Evolutionary conservation across 768 basidiomycete genomes (phyloP).

Genomic region (Collybia mongolica): DNA sequence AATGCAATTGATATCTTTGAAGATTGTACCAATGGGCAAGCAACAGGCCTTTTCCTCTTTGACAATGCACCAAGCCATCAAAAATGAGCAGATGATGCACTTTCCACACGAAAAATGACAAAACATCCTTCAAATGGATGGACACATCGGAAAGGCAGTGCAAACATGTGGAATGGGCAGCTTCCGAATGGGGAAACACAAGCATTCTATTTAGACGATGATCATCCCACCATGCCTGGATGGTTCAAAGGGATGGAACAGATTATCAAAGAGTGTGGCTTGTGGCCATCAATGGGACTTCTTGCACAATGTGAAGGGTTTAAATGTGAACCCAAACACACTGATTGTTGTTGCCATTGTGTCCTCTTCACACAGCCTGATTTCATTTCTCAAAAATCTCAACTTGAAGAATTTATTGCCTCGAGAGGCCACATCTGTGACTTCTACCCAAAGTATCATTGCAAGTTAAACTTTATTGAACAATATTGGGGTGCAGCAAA

Average conservation of each 20-base stretch:
- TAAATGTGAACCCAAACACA: conserved; percentile 15
- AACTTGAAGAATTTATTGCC: conserved; percentile 21
- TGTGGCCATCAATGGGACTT: conserved; percentile 16
- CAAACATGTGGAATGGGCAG: conserved; percentile 18
- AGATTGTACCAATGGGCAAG: neutral
- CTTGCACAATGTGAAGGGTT: conserved; percentile 20
- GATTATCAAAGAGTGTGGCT: conserved; percentile 18
- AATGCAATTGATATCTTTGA: neutral
- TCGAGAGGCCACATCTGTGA: conserved; percentile 23
- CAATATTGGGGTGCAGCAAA: conserved; percentile 33
- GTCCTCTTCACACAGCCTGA: conserved; percentile 18
- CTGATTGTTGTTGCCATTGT: conserved; percentile 16
- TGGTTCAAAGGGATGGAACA: conserved; percentile 36
- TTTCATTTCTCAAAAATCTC: conserved; percentile 20
- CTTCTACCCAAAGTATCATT: conserved; percentile 36
- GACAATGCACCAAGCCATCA: conserved; percentile 1
- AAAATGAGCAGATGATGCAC: conserved; percentile 23
- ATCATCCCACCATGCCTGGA: conserved; percentile 27
- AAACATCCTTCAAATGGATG: conserved; percentile 17
- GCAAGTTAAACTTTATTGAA: conserved; percentile 2
- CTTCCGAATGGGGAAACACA: conserved; percentile 23
- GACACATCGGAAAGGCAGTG: conserved; percentile 10
- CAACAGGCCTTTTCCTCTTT: conserved; percentile 15
- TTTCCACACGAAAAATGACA: conserved; percentile 26
- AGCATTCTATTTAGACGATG: conserved; percentile 27